phyloP scores from a whole-genome alignment of 805 yeast species.

The Suhomyces sp. region DNA sequence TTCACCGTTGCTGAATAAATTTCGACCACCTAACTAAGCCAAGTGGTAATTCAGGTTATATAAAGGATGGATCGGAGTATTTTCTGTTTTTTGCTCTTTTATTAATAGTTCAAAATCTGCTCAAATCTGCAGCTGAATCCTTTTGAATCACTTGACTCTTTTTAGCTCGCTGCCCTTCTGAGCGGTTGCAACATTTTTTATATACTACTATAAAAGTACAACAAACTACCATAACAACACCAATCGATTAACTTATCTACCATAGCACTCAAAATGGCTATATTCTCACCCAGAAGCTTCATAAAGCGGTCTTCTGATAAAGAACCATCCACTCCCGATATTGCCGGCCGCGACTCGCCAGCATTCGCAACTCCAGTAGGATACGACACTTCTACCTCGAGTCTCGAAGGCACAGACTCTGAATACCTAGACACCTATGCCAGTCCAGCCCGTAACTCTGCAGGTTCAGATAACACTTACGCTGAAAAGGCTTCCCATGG shows the following conservation, averaged over 20 bases:
- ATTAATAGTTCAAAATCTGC: neutral
- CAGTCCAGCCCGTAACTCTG: neutral
- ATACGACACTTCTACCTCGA: neutral
- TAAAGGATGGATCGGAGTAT: neutral
- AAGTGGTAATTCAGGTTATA: neutral
- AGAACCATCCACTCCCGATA: neutral
- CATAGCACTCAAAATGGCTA: neutral
- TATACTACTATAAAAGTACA: neutral
- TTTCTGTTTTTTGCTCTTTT: neutral
- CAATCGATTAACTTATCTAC: neutral
- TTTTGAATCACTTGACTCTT: neutral
- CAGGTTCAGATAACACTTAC: neutral
- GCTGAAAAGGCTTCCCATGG: neutral
- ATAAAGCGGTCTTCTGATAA: neutral
- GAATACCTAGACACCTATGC: neutral
- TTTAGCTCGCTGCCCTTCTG: neutral
- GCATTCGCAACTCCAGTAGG: neutral
- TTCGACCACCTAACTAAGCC: neutral
- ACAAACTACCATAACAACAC: neutral
- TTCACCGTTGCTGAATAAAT: neutral
- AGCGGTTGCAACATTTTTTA: neutral
- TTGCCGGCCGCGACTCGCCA: neutral
- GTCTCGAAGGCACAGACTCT: neutral
- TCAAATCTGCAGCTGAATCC: neutral
- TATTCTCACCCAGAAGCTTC: slow-evolving; percentile 2